phyloP scores from a whole-genome alignment of 2,329 filamentous ascomycete species.

The Aspergillus hortae region DNA sequence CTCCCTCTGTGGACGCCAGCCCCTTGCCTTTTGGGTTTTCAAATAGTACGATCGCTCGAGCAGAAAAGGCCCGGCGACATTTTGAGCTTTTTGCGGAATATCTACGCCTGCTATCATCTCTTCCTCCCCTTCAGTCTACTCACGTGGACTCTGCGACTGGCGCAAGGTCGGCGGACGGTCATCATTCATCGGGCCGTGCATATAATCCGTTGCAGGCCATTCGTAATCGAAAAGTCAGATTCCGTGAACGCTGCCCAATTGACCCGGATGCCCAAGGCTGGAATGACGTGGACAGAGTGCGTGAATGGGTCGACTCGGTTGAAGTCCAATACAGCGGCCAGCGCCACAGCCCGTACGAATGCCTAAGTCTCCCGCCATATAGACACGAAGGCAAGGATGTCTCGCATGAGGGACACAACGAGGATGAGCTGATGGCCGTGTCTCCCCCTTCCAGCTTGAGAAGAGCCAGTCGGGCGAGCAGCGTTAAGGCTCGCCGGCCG shows the following conservation, averaged over 20 bases:
- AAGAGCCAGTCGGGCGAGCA: conserved; percentile 40
- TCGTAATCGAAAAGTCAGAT: conserved; percentile 80
- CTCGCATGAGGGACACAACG: conserved; percentile 17
- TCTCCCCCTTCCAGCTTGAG: conserved; percentile 41
- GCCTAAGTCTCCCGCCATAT: conserved; percentile 43
- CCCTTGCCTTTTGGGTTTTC: conserved; percentile 57
- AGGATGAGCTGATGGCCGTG: conserved; percentile 22
- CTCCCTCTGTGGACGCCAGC: conserved; percentile 26
- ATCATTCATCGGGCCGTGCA: conserved; percentile 56
- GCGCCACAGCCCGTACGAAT: conserved; percentile 43
- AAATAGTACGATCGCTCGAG: conserved; percentile 72
- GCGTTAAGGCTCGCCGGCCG: conserved; percentile 63
- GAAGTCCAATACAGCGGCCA: conserved; percentile 47
- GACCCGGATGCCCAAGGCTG: conserved; percentile 75
- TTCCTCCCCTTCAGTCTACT: conserved; percentile 62
- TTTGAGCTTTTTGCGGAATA: conserved; percentile 86
- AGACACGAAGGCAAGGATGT: conserved; percentile 19
- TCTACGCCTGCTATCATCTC: conserved; percentile 69
- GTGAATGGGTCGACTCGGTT: conserved; percentile 72
- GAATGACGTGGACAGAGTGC: conserved; percentile 67
- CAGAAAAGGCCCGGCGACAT: conserved; percentile 78
- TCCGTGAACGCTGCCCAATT: conserved; percentile 70
- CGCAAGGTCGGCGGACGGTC: conserved; percentile 24
- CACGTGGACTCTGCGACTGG: conserved; percentile 12
- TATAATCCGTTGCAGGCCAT: conserved; percentile 95